A percentile compares a stretch with the other conserved stretches of the same genome.
These are phyloP conservation scores for Pythium insidiosum DNA, from an alignment of 352 stramenopile species.

Conservation along the genomic window DNA sequence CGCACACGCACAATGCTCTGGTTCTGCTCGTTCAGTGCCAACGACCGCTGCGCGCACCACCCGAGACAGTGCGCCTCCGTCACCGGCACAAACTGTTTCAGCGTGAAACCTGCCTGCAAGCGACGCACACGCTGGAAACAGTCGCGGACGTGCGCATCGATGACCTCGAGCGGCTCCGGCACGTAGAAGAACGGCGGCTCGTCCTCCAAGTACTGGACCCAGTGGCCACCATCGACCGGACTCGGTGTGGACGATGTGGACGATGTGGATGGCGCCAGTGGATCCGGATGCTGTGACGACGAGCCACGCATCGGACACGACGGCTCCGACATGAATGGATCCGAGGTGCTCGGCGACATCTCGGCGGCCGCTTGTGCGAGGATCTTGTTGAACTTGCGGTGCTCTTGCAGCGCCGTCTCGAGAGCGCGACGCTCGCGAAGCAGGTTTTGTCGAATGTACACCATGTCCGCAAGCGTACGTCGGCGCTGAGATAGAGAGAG, in stretches of 20 bases:
- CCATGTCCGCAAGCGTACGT: neutral
- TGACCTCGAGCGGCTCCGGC: neutral
- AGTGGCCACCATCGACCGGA: neutral
- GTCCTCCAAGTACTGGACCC: conserved; percentile 11
- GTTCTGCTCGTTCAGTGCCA: conserved; percentile 1
- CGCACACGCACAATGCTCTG: conserved; percentile 13
- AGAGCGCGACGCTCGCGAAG: neutral
- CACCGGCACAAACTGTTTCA: conserved; percentile 2
- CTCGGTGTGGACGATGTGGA: neutral
- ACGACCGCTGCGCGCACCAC: conserved; percentile 11
- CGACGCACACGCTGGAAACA: conserved; percentile 2
- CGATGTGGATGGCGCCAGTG: neutral
- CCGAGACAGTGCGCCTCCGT: conserved; percentile 16
- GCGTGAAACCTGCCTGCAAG: conserved; percentile 1
- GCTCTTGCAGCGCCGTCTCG: neutral
- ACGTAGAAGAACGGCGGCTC: conserved; percentile 11
- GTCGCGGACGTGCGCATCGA: neutral
- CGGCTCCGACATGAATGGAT: neutral
- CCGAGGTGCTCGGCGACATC: too few relatives aligned
- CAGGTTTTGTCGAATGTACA: neutral
- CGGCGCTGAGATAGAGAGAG: neutral
- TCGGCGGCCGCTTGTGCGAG: neutral
- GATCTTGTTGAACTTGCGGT: neutral
- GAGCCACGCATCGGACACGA: neutral
- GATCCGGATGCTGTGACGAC: neutral